A percentile compares a stretch with the other conserved stretches of the same genome.
Evolutionary conservation across 108 stramenopile genomes (phyloP).

Genomic region (Nannochloropsis gaditana): DNA sequence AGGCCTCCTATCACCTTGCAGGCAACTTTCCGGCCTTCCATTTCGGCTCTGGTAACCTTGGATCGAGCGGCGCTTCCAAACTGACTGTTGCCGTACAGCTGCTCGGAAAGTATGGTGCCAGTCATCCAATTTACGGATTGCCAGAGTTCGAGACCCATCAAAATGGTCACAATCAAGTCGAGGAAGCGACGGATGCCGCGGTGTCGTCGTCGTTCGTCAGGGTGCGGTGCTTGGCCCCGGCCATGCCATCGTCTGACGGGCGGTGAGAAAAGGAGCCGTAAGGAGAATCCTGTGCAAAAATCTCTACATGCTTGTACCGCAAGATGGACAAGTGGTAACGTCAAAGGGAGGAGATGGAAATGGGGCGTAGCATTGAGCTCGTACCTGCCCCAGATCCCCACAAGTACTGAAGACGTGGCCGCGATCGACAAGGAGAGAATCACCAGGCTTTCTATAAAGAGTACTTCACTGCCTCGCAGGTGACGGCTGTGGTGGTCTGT

Average conservation of each 20-base stretch:
- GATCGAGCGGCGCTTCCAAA: not conserved
- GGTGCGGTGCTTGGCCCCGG: not conserved
- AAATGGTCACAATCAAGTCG: not conserved
- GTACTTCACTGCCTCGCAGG: not conserved
- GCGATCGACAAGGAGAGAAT: not conserved
- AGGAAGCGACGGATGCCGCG: not conserved
- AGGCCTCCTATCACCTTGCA: not conserved
- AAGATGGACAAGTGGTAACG: not conserved
- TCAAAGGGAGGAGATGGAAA: not conserved
- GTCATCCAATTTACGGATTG: not conserved
- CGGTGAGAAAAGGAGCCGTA: not conserved
- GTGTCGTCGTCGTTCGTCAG: not conserved
- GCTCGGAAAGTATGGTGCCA: not conserved
- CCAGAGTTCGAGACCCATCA: not conserved
- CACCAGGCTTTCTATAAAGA: not conserved
- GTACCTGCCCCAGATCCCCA: not conserved
- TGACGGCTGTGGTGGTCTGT: too few species aligned
- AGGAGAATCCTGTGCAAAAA: not conserved
- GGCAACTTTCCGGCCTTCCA: not conserved
- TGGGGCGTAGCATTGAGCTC: not conserved
- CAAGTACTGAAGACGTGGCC: not conserved
- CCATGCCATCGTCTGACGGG: not conserved
- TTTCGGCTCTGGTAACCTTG: not conserved
- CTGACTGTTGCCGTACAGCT: not conserved
- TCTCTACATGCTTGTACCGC: not conserved